Conservation (phyloP, 2,329 filamentous ascomycete genomes). For the Stagonosporopsis chrysanthemi region DNA sequence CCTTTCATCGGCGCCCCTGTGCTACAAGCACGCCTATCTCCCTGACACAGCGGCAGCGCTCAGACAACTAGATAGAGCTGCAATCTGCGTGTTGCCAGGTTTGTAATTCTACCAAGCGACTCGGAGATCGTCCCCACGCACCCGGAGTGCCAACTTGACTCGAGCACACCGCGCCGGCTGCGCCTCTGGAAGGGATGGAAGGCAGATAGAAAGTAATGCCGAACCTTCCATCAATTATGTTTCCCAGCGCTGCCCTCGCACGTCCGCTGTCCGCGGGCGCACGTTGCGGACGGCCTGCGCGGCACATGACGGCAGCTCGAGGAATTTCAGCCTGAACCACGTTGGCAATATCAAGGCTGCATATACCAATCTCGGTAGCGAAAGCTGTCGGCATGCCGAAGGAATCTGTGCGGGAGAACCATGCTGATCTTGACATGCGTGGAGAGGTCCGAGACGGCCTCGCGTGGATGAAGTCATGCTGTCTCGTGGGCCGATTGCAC, state of each 20-base stretch:
- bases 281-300: neutral
- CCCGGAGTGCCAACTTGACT: constrained; percentile 20
- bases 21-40: constrained; percentile 26
- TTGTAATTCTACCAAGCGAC: constrained; percentile 26
- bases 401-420: constrained; percentile 26
- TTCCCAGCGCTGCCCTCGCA: constrained; percentile 3
- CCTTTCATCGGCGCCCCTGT: constrained; percentile 31
- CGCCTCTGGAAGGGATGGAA: constrained; percentile 19
- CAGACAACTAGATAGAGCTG: constrained; percentile 21
- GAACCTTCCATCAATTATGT: constrained; percentile 12
- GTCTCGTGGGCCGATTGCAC: constrained; percentile 26
- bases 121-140: constrained; percentile 20
- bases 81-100: constrained; percentile 25
- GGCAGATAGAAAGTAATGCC: constrained; percentile 18
- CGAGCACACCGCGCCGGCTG: constrained; percentile 15
- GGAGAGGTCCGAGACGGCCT: constrained; percentile 25
- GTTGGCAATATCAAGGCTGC: constrained; percentile 25
- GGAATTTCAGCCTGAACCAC: constrained; percentile 19
- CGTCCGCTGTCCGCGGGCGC: constrained; percentile 7
- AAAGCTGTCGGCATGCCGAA: constrained; percentile 27
- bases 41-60: constrained; percentile 27
- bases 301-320: neutral
- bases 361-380: constrained; percentile 37
- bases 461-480: constrained; percentile 31
- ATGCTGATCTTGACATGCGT: constrained; percentile 33